Evolutionary conservation across 768 basidiomycete species (phyloP), one percentile per base, ranked within the genome.

Genomic region (Peribolospora baueri): DNA sequence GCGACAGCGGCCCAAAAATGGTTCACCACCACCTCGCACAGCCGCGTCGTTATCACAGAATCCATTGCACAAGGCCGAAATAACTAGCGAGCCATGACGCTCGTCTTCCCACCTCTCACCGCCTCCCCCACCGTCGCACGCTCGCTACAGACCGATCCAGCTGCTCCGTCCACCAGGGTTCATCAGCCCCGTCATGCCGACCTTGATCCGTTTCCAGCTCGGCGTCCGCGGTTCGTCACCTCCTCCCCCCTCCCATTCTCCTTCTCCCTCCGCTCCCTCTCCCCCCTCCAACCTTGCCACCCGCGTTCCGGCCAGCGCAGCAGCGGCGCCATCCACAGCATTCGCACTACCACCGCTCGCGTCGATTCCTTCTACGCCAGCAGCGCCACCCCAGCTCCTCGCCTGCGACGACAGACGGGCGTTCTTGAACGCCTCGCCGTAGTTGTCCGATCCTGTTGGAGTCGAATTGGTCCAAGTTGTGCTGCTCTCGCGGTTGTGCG

Each of bases 171-270:
- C 91, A 2, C 77, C 76, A 0, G 88, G 78, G 68, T 97, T 98
- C 63, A 93, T 91, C 65, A 98, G 67, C 60, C 77, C 76, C 41
- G 87, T 90, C 69, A 95, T 88, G 4, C 90, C 86, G 65, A 98
- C 90, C 68, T 97, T 95, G 51, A 97, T 52, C 51, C 9, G 51
- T 48, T 25, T 7, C 46, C 2, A 25, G 59, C 10, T 56, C 60
- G 13, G 61, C 57, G 11, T 58, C 65, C 5, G 53, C 57, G 14
- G n/a, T 58, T 49, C 46, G 51, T 59, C 53, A 54, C 57, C 13
- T 49, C 59, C 49, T 51, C 46, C 54, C 54, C 59, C 58, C 57
- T 43, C 8, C 57, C 58, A 45, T 46, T 37, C 9, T 47, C 52
- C 47, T 41, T 40, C 25, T 51, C 42, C 39, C 14, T 42, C 7